These are phyloP conservation scores for Tubosaeta sp. DNA, from an alignment of 768 basidiomycete genomes.

Conservation along the genomic window DNA sequence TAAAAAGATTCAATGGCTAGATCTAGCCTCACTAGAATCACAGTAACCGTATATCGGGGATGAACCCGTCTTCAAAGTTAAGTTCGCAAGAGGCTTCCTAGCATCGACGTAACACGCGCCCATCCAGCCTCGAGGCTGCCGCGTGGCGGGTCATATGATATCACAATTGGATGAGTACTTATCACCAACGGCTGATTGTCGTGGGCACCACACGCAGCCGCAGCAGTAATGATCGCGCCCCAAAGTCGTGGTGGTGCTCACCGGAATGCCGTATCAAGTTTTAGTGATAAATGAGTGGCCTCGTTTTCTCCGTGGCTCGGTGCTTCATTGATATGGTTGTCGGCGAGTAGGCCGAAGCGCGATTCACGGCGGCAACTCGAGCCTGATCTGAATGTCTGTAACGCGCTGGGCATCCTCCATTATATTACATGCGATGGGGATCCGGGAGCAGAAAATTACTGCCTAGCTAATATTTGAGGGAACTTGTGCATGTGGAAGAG, in stretches of 20 bases:
- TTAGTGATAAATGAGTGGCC: neutral
- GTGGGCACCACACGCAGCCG: neutral
- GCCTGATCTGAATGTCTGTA: neutral
- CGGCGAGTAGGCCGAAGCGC: neutral
- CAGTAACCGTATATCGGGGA: neutral
- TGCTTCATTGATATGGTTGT: neutral
- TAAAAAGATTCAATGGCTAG: neutral
- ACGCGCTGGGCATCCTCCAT: neutral
- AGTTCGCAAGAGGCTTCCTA: neutral
- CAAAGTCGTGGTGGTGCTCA: neutral
- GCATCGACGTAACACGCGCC: neutral
- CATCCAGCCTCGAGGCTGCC: conserved; percentile 16
- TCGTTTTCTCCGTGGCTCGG: neutral
- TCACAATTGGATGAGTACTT: neutral
- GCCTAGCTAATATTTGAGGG: too few species aligned
- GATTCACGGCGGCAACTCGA: neutral
- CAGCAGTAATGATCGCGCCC: neutral
- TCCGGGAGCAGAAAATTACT: neutral
- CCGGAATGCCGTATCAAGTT: neutral
- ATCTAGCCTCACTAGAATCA: neutral
- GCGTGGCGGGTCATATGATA: conserved; percentile 5
- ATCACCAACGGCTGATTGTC: neutral
- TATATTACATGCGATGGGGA: neutral
- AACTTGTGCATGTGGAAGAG: too few species aligned
- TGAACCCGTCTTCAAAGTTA: neutral